Base-by-base conservation (phyloP, 2,329 filamentous ascomycete species). In the Botrytis fabae region DNA sequence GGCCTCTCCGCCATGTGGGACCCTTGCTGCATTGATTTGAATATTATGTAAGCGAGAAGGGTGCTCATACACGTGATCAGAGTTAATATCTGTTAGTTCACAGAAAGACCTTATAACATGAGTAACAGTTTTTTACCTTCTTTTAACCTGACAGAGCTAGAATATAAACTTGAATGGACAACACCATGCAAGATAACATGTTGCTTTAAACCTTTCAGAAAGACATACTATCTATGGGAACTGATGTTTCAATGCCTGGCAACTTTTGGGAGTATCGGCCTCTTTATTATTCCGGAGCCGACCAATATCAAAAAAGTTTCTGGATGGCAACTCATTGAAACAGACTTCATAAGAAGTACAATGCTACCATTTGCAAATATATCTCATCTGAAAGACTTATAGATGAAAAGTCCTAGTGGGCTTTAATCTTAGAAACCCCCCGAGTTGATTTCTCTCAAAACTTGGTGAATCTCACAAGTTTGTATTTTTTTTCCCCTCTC, bases 241-340 rank as follows among this genome's bases (percentile, higher is more conserved):
- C 46, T 28, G 16, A 18, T n/a, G 25, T 16, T 63, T 32, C n/a
- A 9, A 62, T 28, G n/a, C 28, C 60, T n/a, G 35, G 4, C 10
- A 63, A 42, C n/a, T 68, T 25, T 32, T 2, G 38, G 54, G 12
- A 12, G 20, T 3, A 22, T 51, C 65, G 65, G 65, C 48, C n/a
- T 69, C n/a, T 69, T 25, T 69, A 20, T 69, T 57, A 22, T 69
- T 59, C 65, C 65, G 65, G 32, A 54, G 48, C 65, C 38, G 65
- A 42, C 20, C 48, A 69, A 57, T 69, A 69, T 69, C 42, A 69
- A 69, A 69, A 57, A 57, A 51, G 48, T 57, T 57, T 57, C 65
- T 57, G 25, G 10, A 32, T 32, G 48, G 22, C n/a, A 18, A 42
- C n/a, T 16, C 57, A 57, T 57, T 57, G 48, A 7, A 69, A 42